Base-by-base conservation (phyloP, 2,329 filamentous ascomycete species). In the Calonectria pteridis region DNA sequence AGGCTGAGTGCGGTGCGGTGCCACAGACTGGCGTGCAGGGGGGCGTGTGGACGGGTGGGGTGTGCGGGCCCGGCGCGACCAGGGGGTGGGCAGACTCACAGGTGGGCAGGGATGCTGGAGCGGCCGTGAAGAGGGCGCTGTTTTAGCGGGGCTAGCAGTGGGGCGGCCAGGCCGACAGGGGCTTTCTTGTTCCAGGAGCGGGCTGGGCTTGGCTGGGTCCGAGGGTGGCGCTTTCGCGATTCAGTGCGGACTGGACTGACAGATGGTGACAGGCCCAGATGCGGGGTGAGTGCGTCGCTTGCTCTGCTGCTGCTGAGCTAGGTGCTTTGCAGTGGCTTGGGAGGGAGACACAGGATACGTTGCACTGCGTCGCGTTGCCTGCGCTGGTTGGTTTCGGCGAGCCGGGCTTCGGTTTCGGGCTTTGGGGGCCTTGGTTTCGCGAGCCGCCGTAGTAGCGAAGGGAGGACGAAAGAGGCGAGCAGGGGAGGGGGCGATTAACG, bases 1-100 rank as follows among this genome's bases (percentile, higher is more conserved):
- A 86, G 85, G 85, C 85, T 86, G 85, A 86, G 82, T 79, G 66
- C 65, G 35, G 55, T 59, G 23, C 69, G 65, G 73, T 78, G 77
- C 76, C 77, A 77, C 75, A 77, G 75, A 72, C 69, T 65, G 76
- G 76, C 71, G 67, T 70, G 76, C 55, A 65, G 72, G 55, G 63
- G 63, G 46, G 70, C 53, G 64, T 37, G 64, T 35, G 64, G 49
- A 28, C 40, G 53, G 66, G 43, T 20, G 67, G 50, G 65, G 40
- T 63, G 69, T 31, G 58, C 40, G 55, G 35, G n/a, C 37, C 23
- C 59, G 23, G 69, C 29, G 46, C 33, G 40, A 37, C 35, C 37
- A 43, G 37, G 46, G 65, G 58, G 69, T 67, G 29, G 50, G 63
- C 31, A 69, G 53, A 55, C 64, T 49, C 59, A 55, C 70, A 71